A percentile compares a stretch with the other conserved stretches of the same genome.
Conservation (phyloP, 2,329 filamentous ascomycete genomes). For the Lachnellula hyalina region DNA sequence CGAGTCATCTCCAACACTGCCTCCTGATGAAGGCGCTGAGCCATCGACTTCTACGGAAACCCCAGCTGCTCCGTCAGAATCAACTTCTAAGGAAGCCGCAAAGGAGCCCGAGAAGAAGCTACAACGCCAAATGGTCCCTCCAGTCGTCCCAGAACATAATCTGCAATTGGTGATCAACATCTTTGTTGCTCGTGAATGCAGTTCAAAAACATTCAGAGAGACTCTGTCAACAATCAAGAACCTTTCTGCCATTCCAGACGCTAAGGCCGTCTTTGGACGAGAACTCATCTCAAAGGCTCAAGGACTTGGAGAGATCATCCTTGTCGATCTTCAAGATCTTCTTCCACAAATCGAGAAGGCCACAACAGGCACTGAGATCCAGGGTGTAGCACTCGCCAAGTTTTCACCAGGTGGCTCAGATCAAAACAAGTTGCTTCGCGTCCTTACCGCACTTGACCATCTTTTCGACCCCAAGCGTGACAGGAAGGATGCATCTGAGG, state of each 20-base stretch:
- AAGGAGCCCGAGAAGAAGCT: constrained; percentile 29
- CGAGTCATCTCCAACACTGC: constrained; percentile 4
- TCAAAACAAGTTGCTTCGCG: constrained; percentile 89
- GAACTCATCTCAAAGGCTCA: constrained; percentile 88
- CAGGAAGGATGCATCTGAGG: constrained; percentile 37
- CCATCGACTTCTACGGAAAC: constrained; percentile 18
- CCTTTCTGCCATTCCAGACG: constrained; percentile 84
- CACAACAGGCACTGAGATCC: constrained; percentile 85
- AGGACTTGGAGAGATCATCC: constrained; percentile 74
- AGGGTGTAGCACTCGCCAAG: constrained; percentile 87
- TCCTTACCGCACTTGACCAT: constrained; percentile 91
- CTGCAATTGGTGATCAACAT: constrained; percentile 94
- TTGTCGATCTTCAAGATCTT: constrained; percentile 78
- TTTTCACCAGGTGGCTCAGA: constrained; percentile 96
- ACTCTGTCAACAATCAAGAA: constrained; percentile 99
- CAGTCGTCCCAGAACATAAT: constrained; percentile 82
- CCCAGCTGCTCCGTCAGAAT: constrained; percentile 20
- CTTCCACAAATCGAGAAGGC: constrained; percentile 82
- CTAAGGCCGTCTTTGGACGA: constrained; percentile 85
- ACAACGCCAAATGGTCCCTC: constrained; percentile 61
- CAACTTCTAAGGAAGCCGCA: constrained; percentile 20
- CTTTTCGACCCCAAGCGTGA: constrained; percentile 81
- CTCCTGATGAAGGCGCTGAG: constrained; percentile 15
- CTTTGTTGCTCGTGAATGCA: constrained; percentile 91
- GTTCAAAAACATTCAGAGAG: constrained; percentile 95